phyloP scores from a whole-genome alignment of 192 early-diverging fungal species.

The Linderina pennispora region DNA sequence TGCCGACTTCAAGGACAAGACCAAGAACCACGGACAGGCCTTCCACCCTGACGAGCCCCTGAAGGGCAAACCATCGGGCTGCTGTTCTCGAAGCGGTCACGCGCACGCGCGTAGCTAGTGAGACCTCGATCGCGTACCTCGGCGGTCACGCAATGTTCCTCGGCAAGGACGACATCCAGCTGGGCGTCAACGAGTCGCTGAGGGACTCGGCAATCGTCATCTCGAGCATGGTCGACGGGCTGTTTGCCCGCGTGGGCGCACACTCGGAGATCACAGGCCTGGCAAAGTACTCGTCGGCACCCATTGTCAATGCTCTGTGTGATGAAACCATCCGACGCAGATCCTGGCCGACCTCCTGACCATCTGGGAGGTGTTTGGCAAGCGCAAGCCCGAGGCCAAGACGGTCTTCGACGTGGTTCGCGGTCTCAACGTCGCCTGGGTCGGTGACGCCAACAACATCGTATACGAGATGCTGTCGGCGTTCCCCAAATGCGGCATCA shows the following conservation, averaged over 20 bases:
- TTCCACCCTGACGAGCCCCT: constrained; percentile 53
- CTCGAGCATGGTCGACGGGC: constrained; percentile 92
- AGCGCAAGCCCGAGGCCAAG: constrained; percentile 10
- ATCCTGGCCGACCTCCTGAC: constrained; percentile 95
- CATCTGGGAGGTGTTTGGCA: constrained; percentile 69
- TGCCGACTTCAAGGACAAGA: constrained; percentile 70
- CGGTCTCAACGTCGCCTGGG: constrained; percentile 88
- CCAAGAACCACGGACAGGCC: constrained; percentile 51
- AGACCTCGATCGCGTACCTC: constrained; percentile 83
- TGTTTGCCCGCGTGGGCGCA: constrained; percentile 87
- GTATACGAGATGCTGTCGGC: constrained; percentile 84
- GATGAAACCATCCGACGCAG: constrained; percentile 96
- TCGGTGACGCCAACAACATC: constrained; percentile 98
- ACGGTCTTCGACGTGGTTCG: constrained; percentile 45
- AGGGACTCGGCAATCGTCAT: constrained; percentile 87
- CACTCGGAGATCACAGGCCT: constrained; percentile 88
- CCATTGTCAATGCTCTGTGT: constrained; percentile 94
- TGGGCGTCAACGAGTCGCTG: constrained; percentile 92
- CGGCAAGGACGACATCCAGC: constrained; percentile 91
- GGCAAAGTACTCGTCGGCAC: constrained; percentile 80
- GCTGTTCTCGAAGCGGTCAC: constrained; percentile 96
- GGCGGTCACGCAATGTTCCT: constrained; percentile 97
- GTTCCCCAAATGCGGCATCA: constrained; percentile 82
- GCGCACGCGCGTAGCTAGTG: constrained; percentile 92
- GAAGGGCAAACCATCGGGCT: constrained; percentile 84